These are phyloP conservation scores for Sugiyamaella novakii DNA, from an alignment of 1,139 yeast species.

Conservation along the genomic window DNA sequence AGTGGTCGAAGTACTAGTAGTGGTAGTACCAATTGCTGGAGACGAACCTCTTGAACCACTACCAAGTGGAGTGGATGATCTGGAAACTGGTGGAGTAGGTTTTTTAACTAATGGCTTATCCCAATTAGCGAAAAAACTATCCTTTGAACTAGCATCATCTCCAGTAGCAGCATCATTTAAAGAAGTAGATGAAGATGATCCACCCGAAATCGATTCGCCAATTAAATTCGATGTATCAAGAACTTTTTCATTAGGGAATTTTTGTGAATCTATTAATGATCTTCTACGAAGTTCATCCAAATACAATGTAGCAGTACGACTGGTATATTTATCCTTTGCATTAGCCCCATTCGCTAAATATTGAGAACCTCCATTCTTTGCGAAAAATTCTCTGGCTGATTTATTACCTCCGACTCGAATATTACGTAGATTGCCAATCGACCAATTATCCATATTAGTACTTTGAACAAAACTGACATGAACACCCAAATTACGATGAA, in stretches of 20 bases:
- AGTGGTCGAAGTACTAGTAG: conserved; percentile 28
- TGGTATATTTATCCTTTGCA: conserved; percentile 77
- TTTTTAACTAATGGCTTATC: conserved; percentile 63
- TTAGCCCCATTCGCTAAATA: conserved; percentile 59
- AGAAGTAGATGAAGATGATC: conserved; percentile 39
- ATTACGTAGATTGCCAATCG: conserved; percentile 79
- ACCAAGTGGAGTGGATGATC: conserved; percentile 46
- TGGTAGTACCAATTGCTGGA: conserved; percentile 25
- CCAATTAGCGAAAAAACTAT: conserved; percentile 92
- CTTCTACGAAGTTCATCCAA: conserved; percentile 74
- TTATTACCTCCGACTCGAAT: conserved; percentile 94
- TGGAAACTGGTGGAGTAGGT: conserved; percentile 58
- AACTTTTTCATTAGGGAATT: conserved; percentile 67
- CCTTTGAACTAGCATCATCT: conserved; percentile 44
- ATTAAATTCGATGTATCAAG: conserved; percentile 42
- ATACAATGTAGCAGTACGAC: conserved; percentile 75
- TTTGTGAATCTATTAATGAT: conserved; percentile 64
- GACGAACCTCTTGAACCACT: conserved; percentile 32
- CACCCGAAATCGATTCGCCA: conserved; percentile 39
- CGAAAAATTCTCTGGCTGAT: conserved; percentile 76
- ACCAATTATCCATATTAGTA: conserved; percentile 91
- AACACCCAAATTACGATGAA: conserved; percentile 93
- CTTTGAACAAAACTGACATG: conserved; percentile 95
- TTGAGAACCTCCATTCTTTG: conserved; percentile 81
- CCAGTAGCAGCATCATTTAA: conserved; percentile 20